A percentile compares a stretch with the other conserved stretches of the same genome.
Conservation (phyloP, 257 asterid species). For the Primulina huaijiensis region DNA sequence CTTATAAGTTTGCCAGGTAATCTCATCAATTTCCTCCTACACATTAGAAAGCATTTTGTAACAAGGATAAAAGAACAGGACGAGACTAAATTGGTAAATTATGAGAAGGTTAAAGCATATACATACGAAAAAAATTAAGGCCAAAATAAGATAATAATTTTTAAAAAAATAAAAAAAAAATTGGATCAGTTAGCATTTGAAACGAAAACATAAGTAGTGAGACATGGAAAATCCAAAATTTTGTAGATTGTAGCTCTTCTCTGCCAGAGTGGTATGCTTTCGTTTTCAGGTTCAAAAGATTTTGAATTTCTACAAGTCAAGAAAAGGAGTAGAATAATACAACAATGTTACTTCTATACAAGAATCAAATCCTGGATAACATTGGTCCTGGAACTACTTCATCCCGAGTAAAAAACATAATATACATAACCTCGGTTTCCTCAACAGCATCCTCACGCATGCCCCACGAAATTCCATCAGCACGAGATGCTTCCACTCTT, state of each 20-base stretch:
- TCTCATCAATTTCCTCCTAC: conserved; percentile 86
- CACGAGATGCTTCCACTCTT: conserved; percentile 75
- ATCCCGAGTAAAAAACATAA: conserved; percentile 10
- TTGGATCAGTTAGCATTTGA: background rate
- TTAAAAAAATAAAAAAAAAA: background rate
- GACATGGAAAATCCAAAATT: conserved; percentile 11
- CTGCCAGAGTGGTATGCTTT: background rate
- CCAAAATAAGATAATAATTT: conserved; percentile 3
- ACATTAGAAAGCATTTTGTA: conserved; percentile 18
- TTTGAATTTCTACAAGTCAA: background rate
- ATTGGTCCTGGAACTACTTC: conserved; percentile 12
- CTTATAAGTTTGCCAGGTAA: conserved; percentile 96
- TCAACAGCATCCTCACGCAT: conserved; percentile 94
- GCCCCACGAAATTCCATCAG: conserved; percentile 98
- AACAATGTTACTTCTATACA: background rate
- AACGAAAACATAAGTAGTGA: background rate
- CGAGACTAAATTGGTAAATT: background rate
- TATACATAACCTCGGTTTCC: conserved; percentile 75
- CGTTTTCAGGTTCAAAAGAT: conserved; percentile 3
- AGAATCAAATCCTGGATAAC: conserved; percentile 10
- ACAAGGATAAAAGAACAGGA: background rate
- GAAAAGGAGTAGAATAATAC: background rate
- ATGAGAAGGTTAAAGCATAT: conserved; percentile 9
- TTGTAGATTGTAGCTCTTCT: background rate
- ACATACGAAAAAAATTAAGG: conserved; percentile 7